A percentile compares a stretch with the other conserved stretches of the same genome.
Conservation (phyloP, 2,329 filamentous ascomycete species). For the Arthrinium phaeospermum region DNA sequence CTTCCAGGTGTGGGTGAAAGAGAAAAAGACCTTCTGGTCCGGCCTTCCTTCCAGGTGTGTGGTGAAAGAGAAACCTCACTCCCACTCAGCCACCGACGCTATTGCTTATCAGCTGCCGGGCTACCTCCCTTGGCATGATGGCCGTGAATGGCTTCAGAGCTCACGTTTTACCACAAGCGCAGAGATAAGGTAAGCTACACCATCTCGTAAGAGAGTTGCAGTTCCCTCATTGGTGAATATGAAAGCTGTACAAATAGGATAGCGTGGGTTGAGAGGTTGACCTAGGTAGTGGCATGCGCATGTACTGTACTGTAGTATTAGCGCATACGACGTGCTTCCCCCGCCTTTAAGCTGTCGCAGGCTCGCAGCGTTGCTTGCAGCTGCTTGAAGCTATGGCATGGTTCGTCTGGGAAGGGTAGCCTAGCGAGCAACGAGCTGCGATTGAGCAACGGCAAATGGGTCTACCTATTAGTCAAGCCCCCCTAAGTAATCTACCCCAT, state of each 20-base stretch:
- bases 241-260: not conserved
- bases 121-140: not conserved
- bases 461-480: not conserved
- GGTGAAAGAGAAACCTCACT: not conserved
- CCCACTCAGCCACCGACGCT: constrained; percentile 4
- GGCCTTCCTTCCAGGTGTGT: not conserved
- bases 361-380: not conserved
- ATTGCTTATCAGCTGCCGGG: not conserved
- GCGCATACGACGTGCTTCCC: not conserved
- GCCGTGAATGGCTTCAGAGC: not conserved
- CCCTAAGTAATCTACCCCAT: not conserved
- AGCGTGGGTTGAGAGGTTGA: not conserved
- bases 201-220: not conserved
- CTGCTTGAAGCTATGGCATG: not conserved
- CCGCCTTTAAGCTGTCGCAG: not conserved
- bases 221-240: not conserved
- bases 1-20: not conserved
- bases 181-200: not conserved
- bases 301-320: too few species aligned
- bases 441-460: too few species aligned
- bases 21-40: not conserved
- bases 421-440: too few species aligned
- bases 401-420: not conserved
- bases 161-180: not conserved
- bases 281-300: too few species aligned